Evolutionary conservation across 768 basidiomycete species (phyloP).

Genomic region (Tricholoma saponaceum): DNA sequence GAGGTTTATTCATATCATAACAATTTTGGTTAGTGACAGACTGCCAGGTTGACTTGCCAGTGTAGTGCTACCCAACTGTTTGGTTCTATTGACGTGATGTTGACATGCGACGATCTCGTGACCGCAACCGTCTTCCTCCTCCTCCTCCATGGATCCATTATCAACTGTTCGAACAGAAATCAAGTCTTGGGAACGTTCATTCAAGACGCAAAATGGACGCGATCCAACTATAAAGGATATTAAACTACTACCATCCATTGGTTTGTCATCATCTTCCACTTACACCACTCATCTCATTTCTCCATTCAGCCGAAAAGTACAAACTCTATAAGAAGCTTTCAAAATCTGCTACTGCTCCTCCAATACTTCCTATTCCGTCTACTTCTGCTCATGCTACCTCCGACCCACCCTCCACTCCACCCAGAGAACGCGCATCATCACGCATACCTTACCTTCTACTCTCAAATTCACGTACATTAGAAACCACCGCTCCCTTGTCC

Average conservation of each 20-base stretch:
- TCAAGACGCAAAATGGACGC: conserved; percentile 49
- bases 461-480: conserved; percentile 47
- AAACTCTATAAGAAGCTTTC: conserved; percentile 75
- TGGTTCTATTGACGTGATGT: conserved; percentile 33
- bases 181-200: conserved; percentile 74
- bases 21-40: no score
- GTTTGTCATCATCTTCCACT: conserved; percentile 34
- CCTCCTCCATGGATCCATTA: conserved; percentile 36
- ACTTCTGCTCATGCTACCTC: conserved; percentile 13
- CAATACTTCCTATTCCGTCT: conserved; percentile 9
- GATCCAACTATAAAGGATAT: conserved; percentile 72
- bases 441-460: conserved; percentile 29
- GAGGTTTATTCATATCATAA: conserved; percentile 30
- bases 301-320: conserved; percentile 65
- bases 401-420: conserved; percentile 35
- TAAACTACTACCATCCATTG: conserved; percentile 53
- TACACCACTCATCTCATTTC: conserved; percentile 11
- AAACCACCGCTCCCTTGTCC: conserved; percentile 46
- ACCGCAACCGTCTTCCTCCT: conserved; percentile 6
- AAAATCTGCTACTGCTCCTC: conserved; percentile 34
- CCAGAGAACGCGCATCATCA: conserved; percentile 19
- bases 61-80: no score
- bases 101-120: conserved; percentile 13
- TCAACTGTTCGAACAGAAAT: conserved; percentile 60
- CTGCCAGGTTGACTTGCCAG: no score